Base-by-base conservation (phyloP, 805 yeast genomes). In the Wickerhamiella qilinensis region DNA sequence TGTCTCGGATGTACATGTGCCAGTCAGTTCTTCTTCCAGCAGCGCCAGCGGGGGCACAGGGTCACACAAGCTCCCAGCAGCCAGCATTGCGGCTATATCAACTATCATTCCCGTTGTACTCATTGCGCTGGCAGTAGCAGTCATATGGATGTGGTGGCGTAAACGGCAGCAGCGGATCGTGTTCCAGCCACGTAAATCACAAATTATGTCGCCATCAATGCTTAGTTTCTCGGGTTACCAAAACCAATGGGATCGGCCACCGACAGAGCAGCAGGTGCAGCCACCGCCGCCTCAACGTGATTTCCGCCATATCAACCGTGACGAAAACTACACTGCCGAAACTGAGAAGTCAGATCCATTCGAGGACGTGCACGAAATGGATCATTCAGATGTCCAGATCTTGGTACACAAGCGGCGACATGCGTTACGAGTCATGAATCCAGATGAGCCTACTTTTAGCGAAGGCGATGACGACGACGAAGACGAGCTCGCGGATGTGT, bases 41-140 rank as follows among this genome's bases (percentile, higher is more conserved):
- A 18, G 30, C 7, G 11, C 19, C 2, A n/a, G 14, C 6, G 16
- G 12, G 14, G 16, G 15, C 3, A 20, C 11, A 17, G 21, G 33
- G 20, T 4, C 15, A 3, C 18, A 48, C 39, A 45, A 45, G n/a
- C 42, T 63, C 12, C 46, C 62, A 3, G 44, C 46, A 1, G 59
- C 63, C 3, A 53, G 55, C 2, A 52, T 67, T 11, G 69, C 69
- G 15, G 73, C 66, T 1, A 47, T 69, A n/a, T 64, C 72, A 0
- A 63, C 68, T 1, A 49, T 67, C 9, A 53, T 68, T 4, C 71
- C 73, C 3, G 38, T 67, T 1, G 53, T 66, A 12, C 57, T 58
- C 3, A 42, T 67, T 3, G 52, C 58, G 8, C 55, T 63, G 1
- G 42, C 57, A 2, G 57, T 53, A 0, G 58, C 60, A 9, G 52